phyloP scores from a whole-genome alignment of 1,284 basidiomycete genomes.

The Naganishia cerealis region DNA sequence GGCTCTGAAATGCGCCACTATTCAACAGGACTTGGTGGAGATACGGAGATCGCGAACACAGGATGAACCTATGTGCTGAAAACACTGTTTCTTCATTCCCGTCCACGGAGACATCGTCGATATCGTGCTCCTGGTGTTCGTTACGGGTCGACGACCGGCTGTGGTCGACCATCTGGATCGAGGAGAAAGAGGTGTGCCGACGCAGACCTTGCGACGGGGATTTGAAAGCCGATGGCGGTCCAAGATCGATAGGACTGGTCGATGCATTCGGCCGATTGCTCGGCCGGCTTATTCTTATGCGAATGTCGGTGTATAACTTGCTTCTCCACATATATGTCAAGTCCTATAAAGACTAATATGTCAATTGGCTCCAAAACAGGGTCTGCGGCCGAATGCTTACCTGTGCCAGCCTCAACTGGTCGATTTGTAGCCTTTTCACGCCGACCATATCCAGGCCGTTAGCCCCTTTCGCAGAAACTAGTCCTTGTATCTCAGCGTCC shows the following conservation, averaged over 20 bases:
- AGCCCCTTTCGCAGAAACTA: constrained; percentile 28
- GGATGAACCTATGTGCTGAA: constrained; percentile 86
- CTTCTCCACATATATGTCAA: constrained; percentile 94
- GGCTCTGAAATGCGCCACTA: constrained; percentile 41
- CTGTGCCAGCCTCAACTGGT: constrained; percentile 68
- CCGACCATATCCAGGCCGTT: constrained; percentile 42
- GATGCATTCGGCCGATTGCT: not conserved
- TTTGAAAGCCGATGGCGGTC: constrained; percentile 27
- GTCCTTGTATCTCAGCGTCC: constrained; percentile 32
- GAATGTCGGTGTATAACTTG: constrained; percentile 84
- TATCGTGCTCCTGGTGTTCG: constrained; percentile 17
- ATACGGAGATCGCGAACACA: constrained; percentile 83
- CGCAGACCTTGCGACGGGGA: not conserved
- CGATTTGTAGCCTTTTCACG: constrained; percentile 55
- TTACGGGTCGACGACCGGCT: constrained; percentile 7
- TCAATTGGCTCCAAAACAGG: not conserved
- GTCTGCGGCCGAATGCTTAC: constrained; percentile 5
- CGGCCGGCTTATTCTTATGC: constrained; percentile 59
- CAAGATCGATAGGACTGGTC: not conserved
- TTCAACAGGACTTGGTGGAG: constrained; percentile 63
- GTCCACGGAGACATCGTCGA: constrained; percentile 60
- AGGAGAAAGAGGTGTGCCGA: constrained; percentile 26
- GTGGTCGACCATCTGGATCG: constrained; percentile 14
- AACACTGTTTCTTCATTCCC: constrained; percentile 69
- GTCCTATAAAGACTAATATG: constrained; percentile 61